phyloP scores from a whole-genome alignment of 768 basidiomycete genomes.

The Suillus plorans region DNA sequence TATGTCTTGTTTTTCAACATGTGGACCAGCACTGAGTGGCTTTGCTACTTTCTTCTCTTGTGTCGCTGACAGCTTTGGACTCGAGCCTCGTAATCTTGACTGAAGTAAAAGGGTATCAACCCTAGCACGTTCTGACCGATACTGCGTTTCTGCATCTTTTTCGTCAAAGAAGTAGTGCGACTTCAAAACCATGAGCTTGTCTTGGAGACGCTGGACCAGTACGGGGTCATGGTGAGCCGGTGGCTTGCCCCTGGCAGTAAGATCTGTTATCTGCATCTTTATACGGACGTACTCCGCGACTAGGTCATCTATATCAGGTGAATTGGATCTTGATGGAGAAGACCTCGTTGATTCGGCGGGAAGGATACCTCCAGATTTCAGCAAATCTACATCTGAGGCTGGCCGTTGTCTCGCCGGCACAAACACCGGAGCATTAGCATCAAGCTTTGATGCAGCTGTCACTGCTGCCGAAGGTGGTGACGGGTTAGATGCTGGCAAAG shows the following conservation, averaged over 20 bases:
- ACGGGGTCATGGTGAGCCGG: slow-evolving; percentile 25
- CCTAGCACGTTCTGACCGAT: slow-evolving; percentile 52
- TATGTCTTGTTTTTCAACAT: neutral
- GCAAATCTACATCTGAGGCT: slow-evolving; percentile 14
- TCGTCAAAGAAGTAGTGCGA: slow-evolving; percentile 72
- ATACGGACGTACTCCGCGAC: slow-evolving; percentile 61
- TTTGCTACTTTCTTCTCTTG: neutral
- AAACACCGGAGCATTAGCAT: slow-evolving; percentile 41
- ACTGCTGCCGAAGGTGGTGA: slow-evolving; percentile 6
- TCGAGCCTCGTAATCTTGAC: slow-evolving; percentile 38
- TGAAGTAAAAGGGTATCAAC: slow-evolving; percentile 44
- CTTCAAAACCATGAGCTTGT: slow-evolving; percentile 46
- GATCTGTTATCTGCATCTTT: slow-evolving; percentile 53
- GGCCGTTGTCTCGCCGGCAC: slow-evolving; percentile 28
- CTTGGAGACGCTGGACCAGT: slow-evolving; percentile 39
- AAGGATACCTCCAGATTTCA: slow-evolving; percentile 13
- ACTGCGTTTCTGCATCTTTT: slow-evolving; percentile 60
- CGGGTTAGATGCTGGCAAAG: slow-evolving; percentile 1
- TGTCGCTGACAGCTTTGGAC: neutral
- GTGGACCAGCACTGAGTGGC: neutral
- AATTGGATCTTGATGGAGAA: slow-evolving; percentile 28
- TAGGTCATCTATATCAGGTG: slow-evolving; percentile 51
- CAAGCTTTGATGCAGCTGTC: slow-evolving; percentile 29
- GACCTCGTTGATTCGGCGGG: slow-evolving; percentile 19
- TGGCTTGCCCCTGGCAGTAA: slow-evolving; percentile 36